Evolutionary conservation across 306 rosid genomes (phyloP), one percentile per base, ranked within the genome.

Genomic region (Carpinus fangiana): DNA sequence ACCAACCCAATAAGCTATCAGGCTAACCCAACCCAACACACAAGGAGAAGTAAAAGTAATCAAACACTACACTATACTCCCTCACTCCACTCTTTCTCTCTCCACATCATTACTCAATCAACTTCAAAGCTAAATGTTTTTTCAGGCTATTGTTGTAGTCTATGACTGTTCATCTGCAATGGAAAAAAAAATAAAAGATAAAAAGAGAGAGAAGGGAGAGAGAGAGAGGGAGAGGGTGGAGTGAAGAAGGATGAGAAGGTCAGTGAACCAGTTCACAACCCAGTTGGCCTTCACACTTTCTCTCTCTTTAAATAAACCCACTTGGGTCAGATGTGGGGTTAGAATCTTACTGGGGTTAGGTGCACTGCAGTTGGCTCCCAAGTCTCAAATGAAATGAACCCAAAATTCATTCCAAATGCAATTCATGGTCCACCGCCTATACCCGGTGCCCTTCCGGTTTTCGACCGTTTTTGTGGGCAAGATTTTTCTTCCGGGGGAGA

Each of bases 301-400:
- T 59, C 78, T 79, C 59, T 78, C 75, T 54, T 78, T 91, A 88
- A 88, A 87, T 89, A 87, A 89, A 77, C 90, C 67, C 73, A 87
- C 78, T 57, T 55, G 84, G 81, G 89, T 83, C 70, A 54, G 74
- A 52, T 36, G 46, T 61, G 26, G 82, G 81, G 92, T 90, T 90
- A 88, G 76, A 82, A 83, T 81, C 72, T 92, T 82, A 92, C 97
- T 79, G 52, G 88, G 93, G 97, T 92, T 90, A 86, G 87, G 78
- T 78, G 50, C 68, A 26, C 59, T 53, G 67, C 77, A 65, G 83
- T 85, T 86, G 62, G 67, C 68, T 41, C 34, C 3, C 34, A 31
- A 31, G 34, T 31, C 34, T 41, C 45, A 73, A 82, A 78, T 79
- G 86, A 87, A 88, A 92, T 90, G 84, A 74, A 86, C 77, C 84